phyloP scores from a whole-genome alignment of 345 rosid genomes.

The Populus deltoides region DNA sequence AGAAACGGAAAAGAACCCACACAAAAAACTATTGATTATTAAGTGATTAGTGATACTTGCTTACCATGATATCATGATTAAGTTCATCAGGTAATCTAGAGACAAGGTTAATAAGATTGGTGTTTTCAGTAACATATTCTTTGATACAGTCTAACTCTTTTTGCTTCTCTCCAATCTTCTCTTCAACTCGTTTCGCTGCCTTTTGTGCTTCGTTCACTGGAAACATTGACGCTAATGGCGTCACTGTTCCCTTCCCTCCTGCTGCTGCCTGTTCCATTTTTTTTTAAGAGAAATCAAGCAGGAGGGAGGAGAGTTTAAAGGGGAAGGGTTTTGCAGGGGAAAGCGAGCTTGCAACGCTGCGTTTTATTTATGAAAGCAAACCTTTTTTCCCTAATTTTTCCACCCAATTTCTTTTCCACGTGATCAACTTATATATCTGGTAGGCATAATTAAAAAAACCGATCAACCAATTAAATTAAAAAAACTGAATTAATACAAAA shows the following conservation, averaged over 20 bases:
- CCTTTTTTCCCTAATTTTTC: not conserved
- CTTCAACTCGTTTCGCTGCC: constrained; percentile 69
- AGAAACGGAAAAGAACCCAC: not conserved
- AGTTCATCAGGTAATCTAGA: constrained; percentile 75
- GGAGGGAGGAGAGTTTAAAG: not conserved
- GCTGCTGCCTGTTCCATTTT: constrained; percentile 25
- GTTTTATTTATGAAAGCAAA: not conserved
- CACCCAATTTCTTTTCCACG: not conserved
- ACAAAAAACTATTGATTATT: not conserved
- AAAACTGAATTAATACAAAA: too few species aligned
- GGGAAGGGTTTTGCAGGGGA: not conserved
- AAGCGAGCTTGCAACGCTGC: not conserved
- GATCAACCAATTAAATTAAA: too few species aligned
- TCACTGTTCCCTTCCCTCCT: constrained; percentile 54
- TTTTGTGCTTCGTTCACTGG: constrained; percentile 56
- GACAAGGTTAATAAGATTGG: constrained; percentile 55
- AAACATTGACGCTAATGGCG: constrained; percentile 64
- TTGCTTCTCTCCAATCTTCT: constrained; percentile 53
- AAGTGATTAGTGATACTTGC: not conserved
- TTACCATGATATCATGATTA: constrained; percentile 74
- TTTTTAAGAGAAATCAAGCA: not conserved
- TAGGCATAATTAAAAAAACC: too few species aligned
- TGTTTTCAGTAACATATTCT: constrained; percentile 62
- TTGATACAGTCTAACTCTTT: constrained; percentile 48
- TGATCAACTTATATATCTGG: not conserved